Evolutionary conservation across 345 rosid genomes (phyloP), one percentile per base, ranked within the genome.

Genomic region (Hibiscus mutabilis): DNA sequence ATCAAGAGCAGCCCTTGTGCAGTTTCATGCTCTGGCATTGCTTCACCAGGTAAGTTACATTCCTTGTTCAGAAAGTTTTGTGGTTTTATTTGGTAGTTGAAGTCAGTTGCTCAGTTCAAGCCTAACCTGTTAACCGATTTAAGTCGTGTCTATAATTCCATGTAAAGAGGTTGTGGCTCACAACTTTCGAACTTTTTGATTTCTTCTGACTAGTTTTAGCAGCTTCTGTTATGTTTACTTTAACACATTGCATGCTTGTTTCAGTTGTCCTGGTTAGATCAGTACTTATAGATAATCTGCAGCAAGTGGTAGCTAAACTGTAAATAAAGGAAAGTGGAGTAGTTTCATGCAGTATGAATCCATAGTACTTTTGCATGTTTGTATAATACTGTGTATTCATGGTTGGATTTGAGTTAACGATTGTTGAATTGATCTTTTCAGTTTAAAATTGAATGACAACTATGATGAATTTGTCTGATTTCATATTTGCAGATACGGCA

Each of bases 1-100:
- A 31, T 94, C 99, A 47, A 90, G 96, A 82, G 91, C 96, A 72
- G 97, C 97, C 76, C 93, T 95, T 79, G 97, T 92, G 66, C 99
- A 95, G 82, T 95, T 92, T 71, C 99, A 95, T 86, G 97, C 99
- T 21, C 79, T 95, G 52, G 97, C 87, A 72, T 77, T 95, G 81
- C 96, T 92, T 64, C 94, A 92, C 76, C 97, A 92, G 94, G 99
- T 86, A 70, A 47, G 75, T 55, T 70, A 46, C 58, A 19, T 55
- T 46, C 29, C 70, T 59, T 44, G 60, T 59, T 68, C 73, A 4
- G 21, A 73, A 73, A 19, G 18, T 71, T 46, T 46, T 0, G 24
- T 6, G 55, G 52, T 15, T 65, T 59, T 64, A 49, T 49, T 49
- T 49, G 40, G 64, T 29, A 60, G 21, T 60, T 29, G 64, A 29